Evolutionary conservation across 2,329 filamentous ascomycete species (phyloP).

Genomic region (Colletotrichum musicola): DNA sequence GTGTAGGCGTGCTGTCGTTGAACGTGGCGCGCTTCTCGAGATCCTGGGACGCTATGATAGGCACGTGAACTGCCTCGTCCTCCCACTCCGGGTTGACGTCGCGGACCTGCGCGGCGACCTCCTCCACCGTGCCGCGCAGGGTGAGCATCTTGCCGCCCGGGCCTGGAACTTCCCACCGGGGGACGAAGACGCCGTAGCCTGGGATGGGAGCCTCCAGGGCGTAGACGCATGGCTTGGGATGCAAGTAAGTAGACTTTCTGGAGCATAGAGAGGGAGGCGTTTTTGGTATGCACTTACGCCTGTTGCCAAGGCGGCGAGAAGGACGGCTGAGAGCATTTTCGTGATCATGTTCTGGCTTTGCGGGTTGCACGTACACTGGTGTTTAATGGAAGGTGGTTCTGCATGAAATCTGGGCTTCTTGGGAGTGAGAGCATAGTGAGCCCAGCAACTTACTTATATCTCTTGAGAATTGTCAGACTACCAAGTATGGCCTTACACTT

Average conservation of each 20-base stretch:
- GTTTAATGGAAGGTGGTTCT: background rate
- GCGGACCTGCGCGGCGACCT: slow-evolving; percentile 5
- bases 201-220: slow-evolving; percentile 9
- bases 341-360: background rate
- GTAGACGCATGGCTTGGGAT: background rate
- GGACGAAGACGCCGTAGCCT: slow-evolving; percentile 6
- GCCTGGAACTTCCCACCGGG: slow-evolving; percentile 10
- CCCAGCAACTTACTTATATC: too few species aligned
- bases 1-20: background rate
- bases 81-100: background rate
- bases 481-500: background rate
- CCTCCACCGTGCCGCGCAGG: slow-evolving; percentile 17
- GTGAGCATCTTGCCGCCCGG: slow-evolving; percentile 14
- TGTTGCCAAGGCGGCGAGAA: background rate
- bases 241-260: background rate
- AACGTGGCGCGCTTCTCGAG: slow-evolving; percentile 7
- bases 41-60: background rate
- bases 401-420: background rate
- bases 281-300: background rate
- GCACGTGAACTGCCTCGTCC: background rate
- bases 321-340: background rate
- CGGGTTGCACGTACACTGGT: too few species aligned
- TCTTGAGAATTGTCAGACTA: too few species aligned
- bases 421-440: too few species aligned
- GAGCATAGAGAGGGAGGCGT: background rate